Evolutionary conservation across 106 monocot species (phyloP), one percentile per base, ranked within the genome.

Genomic region (Allium fistulosum): DNA sequence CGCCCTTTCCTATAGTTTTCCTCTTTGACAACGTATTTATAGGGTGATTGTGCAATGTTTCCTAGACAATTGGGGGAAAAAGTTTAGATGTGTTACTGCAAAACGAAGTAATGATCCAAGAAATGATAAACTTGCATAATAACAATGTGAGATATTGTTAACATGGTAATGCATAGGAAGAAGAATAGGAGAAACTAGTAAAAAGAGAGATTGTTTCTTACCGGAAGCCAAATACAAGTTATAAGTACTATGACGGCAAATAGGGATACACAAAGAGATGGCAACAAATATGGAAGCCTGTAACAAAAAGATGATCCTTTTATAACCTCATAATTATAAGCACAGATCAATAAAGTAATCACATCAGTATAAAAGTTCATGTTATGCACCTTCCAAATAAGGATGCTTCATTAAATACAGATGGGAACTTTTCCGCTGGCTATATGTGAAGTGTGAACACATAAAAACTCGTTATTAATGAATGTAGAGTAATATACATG

Each of bases 361-460:
- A 46, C 17, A 49, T 10, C 66, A 49, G 5, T 51, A 58, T 47
- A 27, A 11, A 48, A 14, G 17, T 65, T 17, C 63, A 63, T n/a
- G 46, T 49, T 48, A 7, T 6, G 11, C 80, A 89, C 88, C 88
- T 89, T 18, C 82, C 82, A 75, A 85, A 77, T 11, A 88, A 22
- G 27, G 92, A 92, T 11, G 81, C 62, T 12, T 75, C 17, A 0
- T 88, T 79, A 70, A 92, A 85, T 56, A 85, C 58, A 65, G 65
- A 55, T 46, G 92, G 92, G 72, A 80, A 92, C 50, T 88, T 88
- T 46, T 88, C 80, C 58, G 88, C 88, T 74, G 92, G 92, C 92
- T 88, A 56, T 71, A 62, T 10, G 63, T 22, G 37, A 37, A 37
- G n/a, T n/a, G n/a, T 28, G 37, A 37, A 37, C 37, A 37, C 37